These are phyloP conservation scores for Biscogniauxia sp. DNA, from an alignment of 2,329 filamentous ascomycete genomes.

Conservation along the genomic window DNA sequence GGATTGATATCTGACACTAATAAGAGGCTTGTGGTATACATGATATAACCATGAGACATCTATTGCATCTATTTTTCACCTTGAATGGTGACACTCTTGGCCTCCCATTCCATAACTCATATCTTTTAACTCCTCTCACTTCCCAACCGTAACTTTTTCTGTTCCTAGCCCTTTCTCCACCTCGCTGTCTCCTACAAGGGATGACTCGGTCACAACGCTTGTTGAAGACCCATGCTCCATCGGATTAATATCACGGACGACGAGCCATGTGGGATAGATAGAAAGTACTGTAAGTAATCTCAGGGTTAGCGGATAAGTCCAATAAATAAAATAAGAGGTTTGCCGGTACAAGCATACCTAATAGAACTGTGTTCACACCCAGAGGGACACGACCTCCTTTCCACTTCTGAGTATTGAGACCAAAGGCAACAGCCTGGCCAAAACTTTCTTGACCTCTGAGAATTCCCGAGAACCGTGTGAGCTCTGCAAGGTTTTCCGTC, in stretches of 20 bases:
- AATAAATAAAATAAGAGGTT: not conserved
- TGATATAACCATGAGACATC: too few species aligned
- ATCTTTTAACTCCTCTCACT: not conserved
- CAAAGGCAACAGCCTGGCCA: constrained; percentile 38
- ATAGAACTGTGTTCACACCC: constrained; percentile 38
- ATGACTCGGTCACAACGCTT: not conserved
- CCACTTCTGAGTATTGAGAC: constrained; percentile 39
- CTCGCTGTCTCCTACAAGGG: constrained; percentile 10
- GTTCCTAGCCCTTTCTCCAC: constrained; percentile 18
- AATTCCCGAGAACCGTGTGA: constrained; percentile 40
- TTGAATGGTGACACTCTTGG: too few species aligned
- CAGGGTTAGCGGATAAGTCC: not conserved
- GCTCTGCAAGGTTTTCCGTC: constrained; percentile 55
- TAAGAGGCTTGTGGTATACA: too few species aligned
- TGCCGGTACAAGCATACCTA: constrained; percentile 28
- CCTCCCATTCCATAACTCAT: too few species aligned
- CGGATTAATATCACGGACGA: constrained; percentile 30
- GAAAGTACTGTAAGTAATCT: constrained; percentile 24
- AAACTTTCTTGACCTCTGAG: constrained; percentile 42
- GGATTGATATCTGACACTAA: too few species aligned
- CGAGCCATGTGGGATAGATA: constrained; percentile 31
- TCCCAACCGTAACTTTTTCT: not conserved
- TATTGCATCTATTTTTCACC: too few species aligned
- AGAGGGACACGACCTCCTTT: constrained; percentile 37
- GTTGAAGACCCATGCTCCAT: constrained; percentile 17